Evolutionary conservation across 2,329 filamentous ascomycete genomes (phyloP), one percentile per base, ranked within the genome.

Genomic region (Dactylellina haptotyla): DNA sequence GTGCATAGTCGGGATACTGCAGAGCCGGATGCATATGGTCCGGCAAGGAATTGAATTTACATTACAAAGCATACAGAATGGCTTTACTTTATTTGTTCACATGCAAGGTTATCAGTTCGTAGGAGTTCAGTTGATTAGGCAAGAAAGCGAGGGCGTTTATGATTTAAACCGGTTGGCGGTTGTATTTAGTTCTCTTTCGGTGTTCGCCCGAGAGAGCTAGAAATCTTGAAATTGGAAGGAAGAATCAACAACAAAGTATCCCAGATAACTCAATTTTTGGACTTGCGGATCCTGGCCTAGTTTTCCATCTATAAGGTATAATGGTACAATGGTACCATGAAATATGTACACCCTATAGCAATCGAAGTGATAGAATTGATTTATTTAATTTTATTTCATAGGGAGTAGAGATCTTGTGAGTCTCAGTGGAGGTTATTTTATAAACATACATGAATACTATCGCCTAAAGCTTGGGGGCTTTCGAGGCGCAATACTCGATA

Each of bases 351-450:
- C n/a, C n/a, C n/a, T n/a, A n/a, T n/a, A n/a, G n/a, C n/a, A n/a
- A n/a, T n/a, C n/a, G n/a, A n/a, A n/a, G n/a, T n/a, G n/a, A n/a
- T n/a, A n/a, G n/a, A 28, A 23, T 8, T 53, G 26, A 41, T 41
- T 6, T 41, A 16, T 41, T n/a, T 16, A 46, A 23, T 5, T 4
- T 25, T n/a, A 46, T 46, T 23, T 5, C 18, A 46, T n/a, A 46
- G n/a, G 25, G 4, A 25, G 51, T 56, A 32, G 30, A 56, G 16
- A 39, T 56, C 16, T 25, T 18, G 18, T 25, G 18, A 30, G 16
- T 56, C 28, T 53, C 48, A 53, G 51, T 23, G 28, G 32, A 39
- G 51, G 41, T 56, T 32, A n/a, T 53, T 32, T 18, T 20, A 9
- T 53, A 53, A 34, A 34, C 34, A 53, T 28, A 53, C 34, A 14